A percentile compares a stretch with the other conserved stretches of the same genome.
phyloP scores from a whole-genome alignment of 768 basidiomycete genomes.

The Russula vinacea region DNA sequence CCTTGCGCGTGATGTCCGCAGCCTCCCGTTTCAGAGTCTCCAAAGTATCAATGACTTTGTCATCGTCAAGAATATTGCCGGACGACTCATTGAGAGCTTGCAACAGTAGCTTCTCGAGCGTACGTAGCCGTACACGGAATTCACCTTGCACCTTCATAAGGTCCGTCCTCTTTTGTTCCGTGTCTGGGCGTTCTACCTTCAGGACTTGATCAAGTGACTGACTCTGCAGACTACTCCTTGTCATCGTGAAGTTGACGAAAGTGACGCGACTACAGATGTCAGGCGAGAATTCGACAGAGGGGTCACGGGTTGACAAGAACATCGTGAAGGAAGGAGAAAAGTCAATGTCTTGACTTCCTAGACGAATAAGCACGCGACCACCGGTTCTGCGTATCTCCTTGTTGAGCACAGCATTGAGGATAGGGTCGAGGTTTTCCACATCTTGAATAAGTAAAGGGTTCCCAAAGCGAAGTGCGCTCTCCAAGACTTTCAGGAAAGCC shows the following conservation, averaged over 20 bases:
- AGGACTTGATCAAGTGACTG: constrained; percentile 97
- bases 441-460: constrained; percentile 97
- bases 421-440: constrained; percentile 96
- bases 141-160: constrained; percentile 98
- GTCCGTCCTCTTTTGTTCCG: constrained; percentile 92
- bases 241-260: constrained; percentile 98
- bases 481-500: constrained; percentile 96
- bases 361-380: constrained; percentile 92
- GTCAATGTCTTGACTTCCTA: constrained; percentile 98
- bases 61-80: constrained; percentile 97
- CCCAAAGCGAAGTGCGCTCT: constrained; percentile 98
- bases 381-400: constrained; percentile 94
- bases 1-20: constrained; percentile 91
- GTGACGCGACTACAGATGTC: constrained; percentile 98
- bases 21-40: constrained; percentile 96
- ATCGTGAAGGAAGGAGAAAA: constrained; percentile 99
- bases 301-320: constrained; percentile 97
- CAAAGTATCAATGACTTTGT: constrained; percentile 95
- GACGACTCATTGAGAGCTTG: constrained; percentile 95
- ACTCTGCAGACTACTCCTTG: constrained; percentile 94
- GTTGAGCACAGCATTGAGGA: constrained; percentile 95
- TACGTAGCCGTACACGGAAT: constrained; percentile 88
- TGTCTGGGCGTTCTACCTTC: constrained; percentile 95
- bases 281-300: constrained; percentile 95
- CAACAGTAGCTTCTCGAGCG: constrained; percentile 86